phyloP scores from a whole-genome alignment of 805 yeast genomes.

The Candida loeiensis region DNA sequence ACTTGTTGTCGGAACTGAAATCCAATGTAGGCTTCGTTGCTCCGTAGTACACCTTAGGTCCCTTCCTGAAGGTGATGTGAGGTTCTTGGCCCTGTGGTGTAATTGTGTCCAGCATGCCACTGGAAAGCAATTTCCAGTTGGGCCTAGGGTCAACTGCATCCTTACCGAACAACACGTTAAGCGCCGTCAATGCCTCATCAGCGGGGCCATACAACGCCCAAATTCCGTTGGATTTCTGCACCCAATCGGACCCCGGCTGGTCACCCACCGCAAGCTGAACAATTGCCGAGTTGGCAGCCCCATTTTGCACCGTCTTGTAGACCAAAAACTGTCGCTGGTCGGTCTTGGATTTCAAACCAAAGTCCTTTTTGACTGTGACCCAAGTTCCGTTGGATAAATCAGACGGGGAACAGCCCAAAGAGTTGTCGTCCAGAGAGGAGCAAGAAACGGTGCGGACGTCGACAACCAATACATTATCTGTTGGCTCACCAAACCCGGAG shows the following conservation, averaged over 20 bases:
- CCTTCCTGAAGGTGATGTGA: slow-evolving; percentile 32
- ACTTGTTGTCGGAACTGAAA: slow-evolving; percentile 39
- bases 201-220: slow-evolving; percentile 55
- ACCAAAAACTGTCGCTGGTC: slow-evolving; percentile 1
- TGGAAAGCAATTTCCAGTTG: slow-evolving; percentile 46
- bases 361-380: slow-evolving; percentile 1
- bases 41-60: slow-evolving; percentile 28
- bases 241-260: slow-evolving; percentile 42
- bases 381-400: background rate
- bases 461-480: background rate
- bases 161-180: slow-evolving; percentile 69
- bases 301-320: background rate
- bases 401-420: background rate
- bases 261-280: background rate
- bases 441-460: background rate
- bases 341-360: background rate
- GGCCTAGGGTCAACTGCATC: slow-evolving; percentile 77
- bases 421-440: background rate
- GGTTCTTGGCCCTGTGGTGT: slow-evolving; percentile 8
- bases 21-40: slow-evolving; percentile 30
- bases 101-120: slow-evolving; percentile 3
- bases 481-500: background rate
- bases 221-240: slow-evolving; percentile 43
- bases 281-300: background rate
- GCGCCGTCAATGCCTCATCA: slow-evolving; percentile 42